Conservation (phyloP, 139 green algal species). For the Haematococcus sp. region DNA sequence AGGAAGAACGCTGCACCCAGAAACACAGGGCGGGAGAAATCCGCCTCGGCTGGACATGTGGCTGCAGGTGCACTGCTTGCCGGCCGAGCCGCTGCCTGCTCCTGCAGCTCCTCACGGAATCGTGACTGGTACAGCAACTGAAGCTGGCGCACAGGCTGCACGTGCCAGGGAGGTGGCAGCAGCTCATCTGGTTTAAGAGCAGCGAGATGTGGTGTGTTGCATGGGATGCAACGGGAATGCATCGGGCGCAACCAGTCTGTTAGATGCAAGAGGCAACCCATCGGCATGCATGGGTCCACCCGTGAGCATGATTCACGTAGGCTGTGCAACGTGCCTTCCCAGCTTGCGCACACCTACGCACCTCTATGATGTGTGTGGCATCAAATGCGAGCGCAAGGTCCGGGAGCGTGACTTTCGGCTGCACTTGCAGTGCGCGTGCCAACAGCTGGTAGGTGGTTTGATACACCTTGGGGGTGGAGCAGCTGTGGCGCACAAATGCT, state of each 20-base stretch:
- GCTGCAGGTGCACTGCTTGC: neutral
- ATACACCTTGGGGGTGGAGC: constrained; percentile 5
- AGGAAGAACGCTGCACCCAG: neutral
- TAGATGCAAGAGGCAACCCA: no score
- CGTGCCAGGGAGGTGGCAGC: neutral
- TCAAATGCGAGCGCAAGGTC: constrained; percentile 5
- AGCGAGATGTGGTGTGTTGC: no score
- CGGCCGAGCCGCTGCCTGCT: neutral
- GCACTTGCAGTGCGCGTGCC: constrained; percentile 1
- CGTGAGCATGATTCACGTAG: no score
- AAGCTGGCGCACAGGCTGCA: constrained; percentile 2
- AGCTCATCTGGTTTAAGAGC: no score
- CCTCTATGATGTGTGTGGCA: neutral
- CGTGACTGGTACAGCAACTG: neutral
- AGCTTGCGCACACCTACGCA: no score
- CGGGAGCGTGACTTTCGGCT: neutral
- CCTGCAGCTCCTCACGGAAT: neutral
- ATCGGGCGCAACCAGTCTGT: no score
- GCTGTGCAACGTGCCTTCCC: no score
- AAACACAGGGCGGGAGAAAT: constrained; percentile 5
- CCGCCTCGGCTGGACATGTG: neutral
- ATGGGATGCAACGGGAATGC: no score
- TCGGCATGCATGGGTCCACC: no score
- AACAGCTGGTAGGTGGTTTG: neutral
- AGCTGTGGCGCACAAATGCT: constrained; percentile 7